Conservation (phyloP, 306 rosid genomes). For the Psophocarpus tetragonolobus region DNA sequence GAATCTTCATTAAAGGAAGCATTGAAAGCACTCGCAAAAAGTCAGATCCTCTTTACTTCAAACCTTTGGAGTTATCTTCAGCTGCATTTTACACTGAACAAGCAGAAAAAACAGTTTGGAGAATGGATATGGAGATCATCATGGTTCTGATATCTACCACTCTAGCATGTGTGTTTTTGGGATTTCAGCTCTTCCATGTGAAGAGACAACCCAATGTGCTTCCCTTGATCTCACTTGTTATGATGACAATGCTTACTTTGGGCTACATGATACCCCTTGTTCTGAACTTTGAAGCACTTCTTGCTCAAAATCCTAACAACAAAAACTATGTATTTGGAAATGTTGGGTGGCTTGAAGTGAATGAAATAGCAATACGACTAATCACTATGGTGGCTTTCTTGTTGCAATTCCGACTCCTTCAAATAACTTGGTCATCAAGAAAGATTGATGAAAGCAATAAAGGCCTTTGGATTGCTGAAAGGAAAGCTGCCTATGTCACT, state of each 20-base stretch:
- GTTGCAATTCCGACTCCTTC: conserved; percentile 59
- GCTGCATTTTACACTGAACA: background rate
- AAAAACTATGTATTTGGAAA: conserved; percentile 29
- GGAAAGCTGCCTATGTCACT: conserved; percentile 31
- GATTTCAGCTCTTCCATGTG: conserved; percentile 57
- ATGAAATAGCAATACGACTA: conserved; percentile 51
- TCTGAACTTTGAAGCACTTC: conserved; percentile 63
- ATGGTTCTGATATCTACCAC: conserved; percentile 62
- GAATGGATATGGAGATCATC: conserved; percentile 58
- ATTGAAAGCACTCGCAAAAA: conserved; percentile 52
- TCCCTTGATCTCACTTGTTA: conserved; percentile 57
- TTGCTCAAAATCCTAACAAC: conserved; percentile 26
- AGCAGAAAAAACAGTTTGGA: conserved; percentile 38
- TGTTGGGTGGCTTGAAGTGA: conserved; percentile 55
- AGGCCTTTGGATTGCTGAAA: conserved; percentile 48
- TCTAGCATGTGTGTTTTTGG: conserved; percentile 55
- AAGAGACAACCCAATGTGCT: conserved; percentile 48
- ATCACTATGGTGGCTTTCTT: conserved; percentile 56
- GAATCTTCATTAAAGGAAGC: conserved; percentile 41
- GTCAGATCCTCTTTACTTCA: conserved; percentile 55
- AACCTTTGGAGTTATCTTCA: conserved; percentile 39
- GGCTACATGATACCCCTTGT: conserved; percentile 58
- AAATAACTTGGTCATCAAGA: conserved; percentile 57
- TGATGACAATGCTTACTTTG: conserved; percentile 53
- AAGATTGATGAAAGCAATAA: conserved; percentile 21